Base-by-base conservation (phyloP, 805 yeast genomes). In the Wickerhamiella dianesei region DNA sequence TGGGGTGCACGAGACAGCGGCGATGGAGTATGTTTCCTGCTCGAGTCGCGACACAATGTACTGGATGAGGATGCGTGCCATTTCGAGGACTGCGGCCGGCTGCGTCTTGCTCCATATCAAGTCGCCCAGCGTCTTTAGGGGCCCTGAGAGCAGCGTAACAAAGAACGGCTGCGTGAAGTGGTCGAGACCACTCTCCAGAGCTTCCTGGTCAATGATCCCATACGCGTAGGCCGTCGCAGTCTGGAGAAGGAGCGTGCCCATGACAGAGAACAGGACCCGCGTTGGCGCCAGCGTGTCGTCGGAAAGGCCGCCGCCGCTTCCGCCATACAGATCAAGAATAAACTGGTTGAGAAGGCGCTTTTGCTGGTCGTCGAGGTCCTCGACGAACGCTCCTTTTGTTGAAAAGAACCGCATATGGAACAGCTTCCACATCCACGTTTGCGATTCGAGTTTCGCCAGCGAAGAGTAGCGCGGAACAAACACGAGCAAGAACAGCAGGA, bases 141-240 rank as follows among this genome's bases (percentile, higher is more conserved):
- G 72, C n/a, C 75, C 74, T 4, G 75, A 64, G 32, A 78, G 57
- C 12, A 80, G 73, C 5, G 74, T 67, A 1, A 82, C 68, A 53
- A 89, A 67, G 52, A 84, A 82, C 2, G 85, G 82, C 56, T 88
- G 95, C 41, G 82, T 68, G 54, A 89, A 82, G 57, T 88, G 86
- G 57, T 88, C 96, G 35, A 89, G 67, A 0, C 96, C 96, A 47
- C 82, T 83, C 43, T 71, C 72, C 37, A 86, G 67, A 3, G 77
- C 72, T 3, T 78, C 79, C 8, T 72, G 60, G 52, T 77, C 80
- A 3, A 84, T 68, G 13, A 75, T 63, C 1, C 74, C 76, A 20
- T 71, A 62, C 19, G 73, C 71, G 44, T 76, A 69, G 0, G 94
- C 83, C 14, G 71, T 59, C 12, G 84, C 68, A 0, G 85, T 80